Evolutionary conservation across 2,329 filamentous ascomycete species (phyloP), one percentile per base, ranked within the genome.

Genomic region (Scedosporium boydii): DNA sequence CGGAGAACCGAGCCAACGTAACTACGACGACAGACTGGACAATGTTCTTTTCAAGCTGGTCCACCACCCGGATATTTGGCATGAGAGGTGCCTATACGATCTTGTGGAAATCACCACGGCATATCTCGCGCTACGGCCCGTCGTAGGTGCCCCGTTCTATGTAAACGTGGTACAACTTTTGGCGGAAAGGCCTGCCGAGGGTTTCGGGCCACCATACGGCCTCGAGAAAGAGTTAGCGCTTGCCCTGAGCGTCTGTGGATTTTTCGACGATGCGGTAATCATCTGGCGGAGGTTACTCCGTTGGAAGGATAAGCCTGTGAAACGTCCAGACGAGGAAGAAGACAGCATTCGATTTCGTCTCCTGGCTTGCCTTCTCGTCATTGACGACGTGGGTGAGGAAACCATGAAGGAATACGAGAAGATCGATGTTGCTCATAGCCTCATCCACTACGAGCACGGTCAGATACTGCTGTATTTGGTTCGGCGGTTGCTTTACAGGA

Each of bases 371-470:
- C 53, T 58, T 12, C 21, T 62, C 16, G 44, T 55, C 10, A 18
- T 58, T 16, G 53, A 46, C 27, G 46, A 55, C 3, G 23, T 42
- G 10, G 38, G 42, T 14, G 60, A 62, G 7, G 60, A 58, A 58
- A 42, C 60, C 21, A 57, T 48, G 23, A 55, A 38, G 18, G 60
- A 62, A 42, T 21, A 58, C 34, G 27, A 26, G 7, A 26, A 21
- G 41, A 23, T 48, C 3, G 14, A 62, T 48, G 23, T 62, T 14
- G 53, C 60, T 4, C 53, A 27, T 27, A 58, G 55, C 16, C 29
- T 62, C n/a, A 58, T 62, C 53, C 60, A 62, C 53, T 62, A 41
- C 53, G n/a, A 26, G 16, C 60, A 62, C 44, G 60, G 60, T 3
- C 53, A 53, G 18, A 26, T 42, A 16, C 38, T 62, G n/a, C 38